Conservation (phyloP, 768 basidiomycete species). For the Gymnopilus junonius region DNA sequence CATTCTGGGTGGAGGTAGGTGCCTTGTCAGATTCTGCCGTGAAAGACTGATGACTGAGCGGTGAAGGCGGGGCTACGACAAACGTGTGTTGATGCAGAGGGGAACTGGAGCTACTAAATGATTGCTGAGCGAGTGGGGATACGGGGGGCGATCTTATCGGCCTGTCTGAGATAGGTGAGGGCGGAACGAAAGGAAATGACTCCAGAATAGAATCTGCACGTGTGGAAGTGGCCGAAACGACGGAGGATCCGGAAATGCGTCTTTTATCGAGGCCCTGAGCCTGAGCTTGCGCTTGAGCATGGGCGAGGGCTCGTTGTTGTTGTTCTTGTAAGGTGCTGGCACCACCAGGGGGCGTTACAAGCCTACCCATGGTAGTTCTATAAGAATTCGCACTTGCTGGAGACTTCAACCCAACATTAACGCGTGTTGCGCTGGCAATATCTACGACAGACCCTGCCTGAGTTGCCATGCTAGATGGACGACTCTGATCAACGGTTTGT, state of each 20-base stretch:
- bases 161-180: slow-evolving; percentile 85
- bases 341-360: slow-evolving; percentile 50
- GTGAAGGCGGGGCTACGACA: slow-evolving; percentile 52
- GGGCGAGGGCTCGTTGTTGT: slow-evolving; percentile 64
- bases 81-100: slow-evolving; percentile 60
- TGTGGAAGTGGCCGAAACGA: slow-evolving; percentile 69
- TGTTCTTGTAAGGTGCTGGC: slow-evolving; percentile 59
- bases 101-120: slow-evolving; percentile 55
- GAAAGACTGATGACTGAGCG: slow-evolving; percentile 56
- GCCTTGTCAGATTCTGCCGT: slow-evolving; percentile 23
- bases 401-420: slow-evolving; percentile 60
- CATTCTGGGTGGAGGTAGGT: slow-evolving; percentile 4
- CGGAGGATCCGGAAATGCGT: slow-evolving; percentile 67
- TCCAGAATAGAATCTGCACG: slow-evolving; percentile 85
- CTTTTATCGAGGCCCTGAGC: slow-evolving; percentile 52
- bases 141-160: slow-evolving; percentile 76
- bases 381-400: slow-evolving; percentile 45
- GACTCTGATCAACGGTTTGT: slow-evolving; percentile 41
- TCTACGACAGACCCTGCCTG: slow-evolving; percentile 62
- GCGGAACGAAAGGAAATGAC: slow-evolving; percentile 88
- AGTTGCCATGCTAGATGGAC: slow-evolving; percentile 67
- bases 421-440: slow-evolving; percentile 68
- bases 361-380: slow-evolving; percentile 65
- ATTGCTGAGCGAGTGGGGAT: slow-evolving; percentile 70
- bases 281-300: slow-evolving; percentile 63